Conservation (phyloP, 139 green algal species). For the Coelastrella sp. region DNA sequence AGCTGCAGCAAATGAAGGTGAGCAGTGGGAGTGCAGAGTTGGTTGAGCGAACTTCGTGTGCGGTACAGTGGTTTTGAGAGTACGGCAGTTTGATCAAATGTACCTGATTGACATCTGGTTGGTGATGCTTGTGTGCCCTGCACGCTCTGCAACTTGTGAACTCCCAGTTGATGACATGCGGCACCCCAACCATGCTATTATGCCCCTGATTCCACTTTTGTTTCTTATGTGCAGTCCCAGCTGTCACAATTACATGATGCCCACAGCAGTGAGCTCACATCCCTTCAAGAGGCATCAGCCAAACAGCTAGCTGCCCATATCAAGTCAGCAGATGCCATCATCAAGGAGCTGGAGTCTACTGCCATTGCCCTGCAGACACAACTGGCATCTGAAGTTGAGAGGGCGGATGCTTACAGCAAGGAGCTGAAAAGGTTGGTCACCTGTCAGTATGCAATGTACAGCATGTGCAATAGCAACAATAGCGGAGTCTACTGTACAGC, state of each 20-base stretch:
- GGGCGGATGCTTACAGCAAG: slow-evolving; percentile 33
- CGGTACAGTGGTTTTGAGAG: too few relatives aligned
- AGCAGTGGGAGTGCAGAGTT: neutral
- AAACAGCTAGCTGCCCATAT: slow-evolving; percentile 21
- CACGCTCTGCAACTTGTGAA: too few relatives aligned
- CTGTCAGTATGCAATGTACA: too few relatives aligned
- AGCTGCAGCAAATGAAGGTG: slow-evolving; percentile 43
- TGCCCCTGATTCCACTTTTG: too few relatives aligned
- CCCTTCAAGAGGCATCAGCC: slow-evolving; percentile 14
- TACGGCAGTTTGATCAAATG: too few relatives aligned
- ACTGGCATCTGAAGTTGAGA: slow-evolving; percentile 43
- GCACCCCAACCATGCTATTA: too few relatives aligned
- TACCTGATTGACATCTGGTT: too few relatives aligned
- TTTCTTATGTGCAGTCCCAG: slow-evolving; percentile 48
- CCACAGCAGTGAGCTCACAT: slow-evolving; percentile 18
- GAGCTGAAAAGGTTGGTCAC: slow-evolving; percentile 20
- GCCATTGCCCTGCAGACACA: slow-evolving; percentile 30
- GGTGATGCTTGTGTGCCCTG: too few relatives aligned
- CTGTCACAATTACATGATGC: slow-evolving; percentile 31
- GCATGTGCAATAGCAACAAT: too few relatives aligned
- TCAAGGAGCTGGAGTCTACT: slow-evolving; percentile 44
- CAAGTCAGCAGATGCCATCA: slow-evolving; percentile 37
- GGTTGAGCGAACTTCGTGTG: too few relatives aligned
- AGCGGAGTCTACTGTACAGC: too few relatives aligned
- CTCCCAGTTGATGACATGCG: too few relatives aligned